Evolutionary conservation across 2,329 filamentous ascomycete species (phyloP).

Genomic region (Seiridium unicorne): DNA sequence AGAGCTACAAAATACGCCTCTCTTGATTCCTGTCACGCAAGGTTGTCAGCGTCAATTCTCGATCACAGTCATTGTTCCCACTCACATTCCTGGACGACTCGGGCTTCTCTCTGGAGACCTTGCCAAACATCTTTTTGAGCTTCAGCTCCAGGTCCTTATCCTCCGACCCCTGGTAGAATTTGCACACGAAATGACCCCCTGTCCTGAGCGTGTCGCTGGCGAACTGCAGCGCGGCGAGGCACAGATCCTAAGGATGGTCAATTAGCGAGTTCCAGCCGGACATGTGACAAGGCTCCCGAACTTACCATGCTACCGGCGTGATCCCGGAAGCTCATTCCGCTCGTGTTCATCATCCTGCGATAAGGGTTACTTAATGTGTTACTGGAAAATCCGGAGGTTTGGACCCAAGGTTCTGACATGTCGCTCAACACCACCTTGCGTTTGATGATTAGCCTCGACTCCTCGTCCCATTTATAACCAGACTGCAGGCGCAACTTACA

Average conservation of each 20-base stretch:
- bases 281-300: no score
- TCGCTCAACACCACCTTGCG: conserved; percentile 84
- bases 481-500: conserved; percentile 35
- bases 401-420: conserved; percentile 97
- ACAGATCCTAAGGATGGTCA: conserved; percentile 69
- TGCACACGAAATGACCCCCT: conserved; percentile 92
- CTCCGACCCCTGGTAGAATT: conserved; percentile 91
- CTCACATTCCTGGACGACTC: conserved; percentile 83
- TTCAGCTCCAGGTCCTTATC: conserved; percentile 76
- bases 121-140: conserved; percentile 74
- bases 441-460: conserved; percentile 5
- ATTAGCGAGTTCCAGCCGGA: neutral
- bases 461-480: neutral
- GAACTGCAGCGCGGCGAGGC: conserved; percentile 80
- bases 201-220: conserved; percentile 77
- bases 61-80: conserved; percentile 12
- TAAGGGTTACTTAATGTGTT: conserved; percentile 94
- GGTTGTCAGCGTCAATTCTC: no score
- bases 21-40: conserved; percentile 64
- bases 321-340: conserved; percentile 80
- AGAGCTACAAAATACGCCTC: conserved; percentile 86
- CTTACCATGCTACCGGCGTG: conserved; percentile 93
- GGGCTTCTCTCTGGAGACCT: conserved; percentile 85
- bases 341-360: conserved; percentile 99
- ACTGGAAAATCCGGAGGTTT: conserved; percentile 74